Evolutionary conservation across 768 basidiomycete genomes (phyloP).

Genomic region (Aureoboletus auriporus): DNA sequence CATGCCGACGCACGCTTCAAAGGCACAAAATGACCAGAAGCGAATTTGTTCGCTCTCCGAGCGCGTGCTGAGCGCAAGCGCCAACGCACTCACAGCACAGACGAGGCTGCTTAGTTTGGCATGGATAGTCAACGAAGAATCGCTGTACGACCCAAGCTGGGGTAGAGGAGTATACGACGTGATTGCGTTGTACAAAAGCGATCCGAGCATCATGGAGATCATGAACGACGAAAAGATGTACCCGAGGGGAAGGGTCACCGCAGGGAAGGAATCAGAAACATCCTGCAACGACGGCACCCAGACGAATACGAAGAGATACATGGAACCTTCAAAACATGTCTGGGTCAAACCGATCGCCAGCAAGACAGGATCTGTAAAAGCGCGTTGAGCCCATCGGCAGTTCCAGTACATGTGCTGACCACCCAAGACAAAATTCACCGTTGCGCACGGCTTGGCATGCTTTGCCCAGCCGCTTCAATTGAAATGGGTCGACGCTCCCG

Average conservation of each 20-base stretch:
- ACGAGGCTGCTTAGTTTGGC: conserved; percentile 64
- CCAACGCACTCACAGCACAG: conserved; percentile 54
- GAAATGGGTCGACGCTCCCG: conserved; percentile 38
- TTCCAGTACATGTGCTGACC: background rate
- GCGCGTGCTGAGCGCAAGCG: conserved; percentile 48
- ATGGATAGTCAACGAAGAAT: conserved; percentile 52
- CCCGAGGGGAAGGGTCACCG: conserved; percentile 56
- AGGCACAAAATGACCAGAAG: conserved; percentile 72
- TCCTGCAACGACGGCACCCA: conserved; percentile 80
- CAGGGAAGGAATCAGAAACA: conserved; percentile 35
- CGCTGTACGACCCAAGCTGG: conserved; percentile 17
- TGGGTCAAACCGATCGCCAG: conserved; percentile 67
- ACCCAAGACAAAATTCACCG: conserved; percentile 31
- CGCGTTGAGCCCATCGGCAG: background rate
- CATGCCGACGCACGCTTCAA: conserved; percentile 75
- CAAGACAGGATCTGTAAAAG: conserved; percentile 49
- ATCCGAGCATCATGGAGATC: conserved; percentile 80
- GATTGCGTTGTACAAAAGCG: conserved; percentile 60
- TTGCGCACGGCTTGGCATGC: conserved; percentile 56
- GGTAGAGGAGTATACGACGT: conserved; percentile 29
- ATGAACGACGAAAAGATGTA: conserved; percentile 81
- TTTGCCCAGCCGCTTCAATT: conserved; percentile 47
- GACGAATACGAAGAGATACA: conserved; percentile 82
- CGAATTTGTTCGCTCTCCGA: conserved; percentile 44
- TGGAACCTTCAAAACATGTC: conserved; percentile 80